Base-by-base conservation (phyloP, 2,329 filamentous ascomycete species). In the Cephalotrichum gorgonifer region DNA sequence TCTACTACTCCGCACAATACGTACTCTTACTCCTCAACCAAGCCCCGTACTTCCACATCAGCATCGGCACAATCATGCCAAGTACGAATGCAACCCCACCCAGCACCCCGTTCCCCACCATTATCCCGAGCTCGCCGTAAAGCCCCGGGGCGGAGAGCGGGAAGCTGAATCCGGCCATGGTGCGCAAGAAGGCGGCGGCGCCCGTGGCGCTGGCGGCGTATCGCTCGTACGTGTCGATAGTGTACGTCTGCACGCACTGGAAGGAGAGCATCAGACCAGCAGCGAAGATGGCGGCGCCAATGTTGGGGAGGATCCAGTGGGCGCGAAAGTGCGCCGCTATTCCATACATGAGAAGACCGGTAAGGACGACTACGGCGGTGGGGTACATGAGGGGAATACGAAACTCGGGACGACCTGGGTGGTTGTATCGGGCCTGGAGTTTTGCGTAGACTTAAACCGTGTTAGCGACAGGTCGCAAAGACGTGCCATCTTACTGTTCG, bases 221-320 rank as follows among this genome's bases (percentile, higher is more conserved):
- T 28, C 58, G 56, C 31, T 62, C 62, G 50, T 67, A 68, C 6
- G 73, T 75, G 43, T 81, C 78, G 11, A 79, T 71, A 2, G 80
- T 67, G 49, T 82, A 82, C 0, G 76, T 76, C 54, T 78, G 74
- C 30, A 75, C 71, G 23, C 75, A 75, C 58, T 77, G 75, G 53
- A 81, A 83, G 0, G 71, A 67, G 1, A 76, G 66, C 43, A 81
- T 74, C 48, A 77, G 71, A 0, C 78, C 78, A 1, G 71, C 62
- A 0, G 76, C 54, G 17, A 68, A 62, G 1, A 66, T 57, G 0
- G 55, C 63, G 7, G 75, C 74, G 1, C 79, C 80, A 31, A 83
- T 67, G 51, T 83, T 79, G 0, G 78, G 78, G 5, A 79, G 62
- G 25, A 73, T 67, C 72, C 73, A 78, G 56, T 75, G 70, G 0